Conservation (phyloP, 1,139 yeast genomes). For the Debaryomyces robertsiae region DNA sequence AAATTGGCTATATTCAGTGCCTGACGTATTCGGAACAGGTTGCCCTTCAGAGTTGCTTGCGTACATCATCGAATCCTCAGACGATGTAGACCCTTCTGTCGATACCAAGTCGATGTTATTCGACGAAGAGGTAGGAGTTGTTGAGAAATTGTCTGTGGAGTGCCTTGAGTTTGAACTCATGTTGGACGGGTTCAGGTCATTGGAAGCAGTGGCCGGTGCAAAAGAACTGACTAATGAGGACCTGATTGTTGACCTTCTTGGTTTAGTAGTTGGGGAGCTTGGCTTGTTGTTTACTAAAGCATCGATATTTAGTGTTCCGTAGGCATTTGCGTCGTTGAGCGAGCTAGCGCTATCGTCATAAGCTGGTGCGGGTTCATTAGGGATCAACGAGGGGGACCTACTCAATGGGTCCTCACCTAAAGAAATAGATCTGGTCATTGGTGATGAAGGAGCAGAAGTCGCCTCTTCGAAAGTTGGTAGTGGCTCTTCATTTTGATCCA, state of each 20-base stretch:
- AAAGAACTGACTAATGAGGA: slow-evolving; percentile 30
- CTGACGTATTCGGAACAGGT: slow-evolving; percentile 14
- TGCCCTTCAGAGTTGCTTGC: slow-evolving; percentile 11
- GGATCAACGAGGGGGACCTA: slow-evolving; percentile 35
- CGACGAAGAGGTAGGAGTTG: slow-evolving; percentile 13
- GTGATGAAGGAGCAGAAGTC: slow-evolving; percentile 32
- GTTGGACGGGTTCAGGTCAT: neutral
- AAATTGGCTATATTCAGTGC: slow-evolving; percentile 9
- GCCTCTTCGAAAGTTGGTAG: slow-evolving; percentile 68
- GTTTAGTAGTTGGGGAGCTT: neutral
- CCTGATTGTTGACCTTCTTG: slow-evolving; percentile 22
- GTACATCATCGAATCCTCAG: slow-evolving; percentile 12
- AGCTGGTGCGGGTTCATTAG: slow-evolving; percentile 40
- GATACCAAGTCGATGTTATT: slow-evolving; percentile 11
- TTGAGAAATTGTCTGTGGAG: slow-evolving; percentile 13
- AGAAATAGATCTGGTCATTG: slow-evolving; percentile 38
- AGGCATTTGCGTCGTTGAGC: neutral
- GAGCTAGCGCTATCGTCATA: slow-evolving; percentile 25
- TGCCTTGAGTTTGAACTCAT: slow-evolving; percentile 1
- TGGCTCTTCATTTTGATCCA: slow-evolving; percentile 28
- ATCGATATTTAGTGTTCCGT: slow-evolving; percentile 25
- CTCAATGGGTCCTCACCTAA: slow-evolving; percentile 39
- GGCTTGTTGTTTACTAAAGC: slow-evolving; percentile 21
- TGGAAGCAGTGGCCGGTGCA: slow-evolving; percentile 18
- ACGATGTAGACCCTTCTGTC: slow-evolving; percentile 9